Evolutionary conservation across 2,329 filamentous ascomycete species (phyloP).

Genomic region (Xylariaceae sp.): DNA sequence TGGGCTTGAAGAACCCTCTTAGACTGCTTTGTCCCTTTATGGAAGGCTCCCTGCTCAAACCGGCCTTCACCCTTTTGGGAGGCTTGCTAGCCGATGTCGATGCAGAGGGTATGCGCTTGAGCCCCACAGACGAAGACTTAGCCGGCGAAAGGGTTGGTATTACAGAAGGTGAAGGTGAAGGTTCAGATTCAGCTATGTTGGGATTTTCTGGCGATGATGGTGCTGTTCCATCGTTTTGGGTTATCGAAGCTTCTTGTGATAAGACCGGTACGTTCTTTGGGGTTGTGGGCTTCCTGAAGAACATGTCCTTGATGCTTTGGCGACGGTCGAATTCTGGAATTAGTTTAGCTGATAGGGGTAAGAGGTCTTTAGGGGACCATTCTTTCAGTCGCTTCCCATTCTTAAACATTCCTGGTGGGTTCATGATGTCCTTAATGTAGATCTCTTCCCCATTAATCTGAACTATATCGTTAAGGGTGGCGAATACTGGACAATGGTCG

Average conservation of each 20-base stretch:
- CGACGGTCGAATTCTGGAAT: conserved; percentile 88
- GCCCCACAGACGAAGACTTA: conserved; percentile 24
- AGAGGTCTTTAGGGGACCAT: conserved; percentile 69
- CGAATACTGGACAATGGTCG: conserved; percentile 95
- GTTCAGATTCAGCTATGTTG: conserved; percentile 21
- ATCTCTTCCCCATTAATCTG: conserved; percentile 53
- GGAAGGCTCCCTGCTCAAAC: conserved; percentile 43
- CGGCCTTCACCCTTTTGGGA: conserved; percentile 47
- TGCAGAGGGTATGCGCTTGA: conserved; percentile 39
- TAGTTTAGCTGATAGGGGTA: conserved; percentile 79
- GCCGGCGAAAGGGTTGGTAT: conserved; percentile 25
- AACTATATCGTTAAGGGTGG: conserved; percentile 70
- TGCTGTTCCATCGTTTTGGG: not conserved
- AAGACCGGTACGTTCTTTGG: conserved; percentile 27
- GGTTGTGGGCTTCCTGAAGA: conserved; percentile 62
- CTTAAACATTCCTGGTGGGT: conserved; percentile 73
- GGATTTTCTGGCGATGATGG: conserved; percentile 5
- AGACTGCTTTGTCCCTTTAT: conserved; percentile 62
- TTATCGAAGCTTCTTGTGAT: conserved; percentile 12
- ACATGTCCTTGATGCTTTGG: conserved; percentile 92
- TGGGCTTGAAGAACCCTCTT: conserved; percentile 80
- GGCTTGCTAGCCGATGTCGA: conserved; percentile 35
- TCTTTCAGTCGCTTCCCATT: conserved; percentile 69
- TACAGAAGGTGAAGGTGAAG: conserved; percentile 32
- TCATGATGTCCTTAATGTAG: conserved; percentile 75